A percentile compares a stretch with the other conserved stretches of the same genome.
Evolutionary conservation across 2,329 filamentous ascomycete species (phyloP).

Genomic region (Madurella fahalii): DNA sequence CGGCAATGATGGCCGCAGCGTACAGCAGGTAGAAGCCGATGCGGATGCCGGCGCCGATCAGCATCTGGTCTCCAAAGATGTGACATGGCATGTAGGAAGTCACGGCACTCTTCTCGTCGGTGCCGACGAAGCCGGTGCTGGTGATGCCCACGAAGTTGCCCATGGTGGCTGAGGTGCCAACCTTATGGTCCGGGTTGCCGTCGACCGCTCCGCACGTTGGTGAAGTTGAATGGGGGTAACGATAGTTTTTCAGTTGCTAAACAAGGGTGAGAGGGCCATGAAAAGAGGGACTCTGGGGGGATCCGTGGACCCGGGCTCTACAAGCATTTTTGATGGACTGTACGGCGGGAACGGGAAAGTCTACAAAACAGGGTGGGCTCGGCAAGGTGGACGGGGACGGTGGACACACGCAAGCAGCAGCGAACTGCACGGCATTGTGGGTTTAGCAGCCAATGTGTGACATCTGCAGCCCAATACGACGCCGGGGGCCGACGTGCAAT

Average conservation of each 20-base stretch:
- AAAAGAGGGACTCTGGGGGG: too few species aligned
- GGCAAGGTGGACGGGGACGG: too few species aligned
- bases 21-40: slow-evolving; percentile 27
- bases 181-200: too few species aligned
- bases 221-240: too few species aligned
- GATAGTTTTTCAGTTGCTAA: too few species aligned
- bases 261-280: too few species aligned
- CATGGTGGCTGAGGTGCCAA: slow-evolving; percentile 12
- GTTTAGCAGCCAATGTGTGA: slow-evolving; percentile 12
- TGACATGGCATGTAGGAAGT: slow-evolving; percentile 25
- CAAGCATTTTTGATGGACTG: too few species aligned
- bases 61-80: slow-evolving; percentile 28
- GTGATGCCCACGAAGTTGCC: slow-evolving; percentile 26
- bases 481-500: background rate
- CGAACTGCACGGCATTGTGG: slow-evolving; percentile 1
- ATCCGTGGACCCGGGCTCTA: too few species aligned
- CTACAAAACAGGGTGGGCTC: too few species aligned
- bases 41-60: slow-evolving; percentile 25
- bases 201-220: too few species aligned
- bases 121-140: slow-evolving; percentile 25
- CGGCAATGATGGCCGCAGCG: slow-evolving; percentile 22
- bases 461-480: slow-evolving; percentile 22
- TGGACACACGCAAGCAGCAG: background rate
- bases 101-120: slow-evolving; percentile 24
- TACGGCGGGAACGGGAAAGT: too few species aligned